Conservation (phyloP, 2,329 filamentous ascomycete species). For the Penicillium sp. region DNA sequence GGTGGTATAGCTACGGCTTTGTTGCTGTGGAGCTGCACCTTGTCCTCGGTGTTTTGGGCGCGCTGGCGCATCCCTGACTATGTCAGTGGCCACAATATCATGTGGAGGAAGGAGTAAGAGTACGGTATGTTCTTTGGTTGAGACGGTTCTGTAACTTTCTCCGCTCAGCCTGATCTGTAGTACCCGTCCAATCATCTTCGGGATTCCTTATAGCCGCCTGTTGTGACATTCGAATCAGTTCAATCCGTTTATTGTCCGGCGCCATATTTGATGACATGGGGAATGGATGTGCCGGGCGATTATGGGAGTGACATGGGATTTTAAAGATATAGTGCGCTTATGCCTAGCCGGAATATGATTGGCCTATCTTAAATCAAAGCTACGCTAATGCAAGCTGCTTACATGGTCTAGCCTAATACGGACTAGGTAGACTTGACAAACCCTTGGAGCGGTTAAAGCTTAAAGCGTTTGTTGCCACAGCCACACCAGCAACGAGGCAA, state of each 20-base stretch:
- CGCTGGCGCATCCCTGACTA: not conserved
- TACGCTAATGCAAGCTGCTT: conserved; percentile 4
- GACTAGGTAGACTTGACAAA: not conserved
- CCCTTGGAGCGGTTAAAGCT: not conserved
- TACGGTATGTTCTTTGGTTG: conserved; percentile 19
- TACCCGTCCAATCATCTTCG: conserved; percentile 16
- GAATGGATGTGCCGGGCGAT: not conserved
- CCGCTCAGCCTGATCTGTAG: conserved; percentile 5
- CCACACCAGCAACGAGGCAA: not conserved
- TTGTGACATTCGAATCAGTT: conserved; percentile 15
- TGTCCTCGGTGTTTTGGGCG: not conserved
- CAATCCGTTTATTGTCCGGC: not conserved
- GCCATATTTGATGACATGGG: not conserved
- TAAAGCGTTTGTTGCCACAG: not conserved
- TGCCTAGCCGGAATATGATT: not conserved
- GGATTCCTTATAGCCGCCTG: conserved; percentile 8
- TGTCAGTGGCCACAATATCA: not conserved
- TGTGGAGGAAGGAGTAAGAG: not conserved
- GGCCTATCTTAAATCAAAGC: not conserved
- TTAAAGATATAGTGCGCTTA: not conserved
- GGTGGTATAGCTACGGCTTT: not conserved
- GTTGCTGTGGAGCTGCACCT: not conserved
- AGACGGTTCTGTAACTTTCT: conserved; percentile 19
- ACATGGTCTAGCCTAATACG: not conserved
- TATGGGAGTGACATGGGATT: not conserved